Base-by-base conservation (phyloP, 2,329 filamentous ascomycete genomes). In the Ambrosiella beaveri region DNA sequence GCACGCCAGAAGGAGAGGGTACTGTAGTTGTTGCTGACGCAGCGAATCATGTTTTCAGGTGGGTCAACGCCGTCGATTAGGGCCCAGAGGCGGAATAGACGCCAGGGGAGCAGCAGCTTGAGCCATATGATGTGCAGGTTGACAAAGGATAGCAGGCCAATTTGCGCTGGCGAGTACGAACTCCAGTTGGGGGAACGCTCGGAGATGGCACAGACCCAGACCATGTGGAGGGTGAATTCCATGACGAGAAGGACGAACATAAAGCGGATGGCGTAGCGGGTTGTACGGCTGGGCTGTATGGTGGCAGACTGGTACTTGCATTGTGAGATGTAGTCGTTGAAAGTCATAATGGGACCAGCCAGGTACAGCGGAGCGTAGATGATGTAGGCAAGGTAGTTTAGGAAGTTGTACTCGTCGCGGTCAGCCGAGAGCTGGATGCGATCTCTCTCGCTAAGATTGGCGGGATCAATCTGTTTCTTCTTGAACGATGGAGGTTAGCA, bases 81-180 rank as follows among this genome's bases (percentile, higher is more conserved):
- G 0, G 88, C 78, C 93, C 93, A 98, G n/a, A 98, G 81, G 3
- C 94, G 86, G 79, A 97, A 97, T 69, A 97, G 85, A n/a, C 93
- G 86, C 90, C 91, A 98, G 0, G 93, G 93, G 7, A 98, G 81
- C 3, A 98, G 81, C 1, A 98, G 81, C 69, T 98, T 98, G 52
- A 98, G 78, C 94, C 94, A 98, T 69, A 98, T 94, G 67, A 96
- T 82, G 71, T 95, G 88, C 11, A 98, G 82, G 70, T 96, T 96
- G 75, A 97, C 94, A 73, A 86, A 96, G 41, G 88, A 93, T 11
- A 98, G 78, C 73, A 98, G 82, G 66, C 82, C 86, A 49, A 98
- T 80, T 68, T 98, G 88, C 50, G 86, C 84, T 0, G 93, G 84
- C 0, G 88, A 86, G 72, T 96, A 97, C 27, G 82, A 74, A 36